Conservation (phyloP, 2,329 filamentous ascomycete species). For the Biscogniauxia sp. region DNA sequence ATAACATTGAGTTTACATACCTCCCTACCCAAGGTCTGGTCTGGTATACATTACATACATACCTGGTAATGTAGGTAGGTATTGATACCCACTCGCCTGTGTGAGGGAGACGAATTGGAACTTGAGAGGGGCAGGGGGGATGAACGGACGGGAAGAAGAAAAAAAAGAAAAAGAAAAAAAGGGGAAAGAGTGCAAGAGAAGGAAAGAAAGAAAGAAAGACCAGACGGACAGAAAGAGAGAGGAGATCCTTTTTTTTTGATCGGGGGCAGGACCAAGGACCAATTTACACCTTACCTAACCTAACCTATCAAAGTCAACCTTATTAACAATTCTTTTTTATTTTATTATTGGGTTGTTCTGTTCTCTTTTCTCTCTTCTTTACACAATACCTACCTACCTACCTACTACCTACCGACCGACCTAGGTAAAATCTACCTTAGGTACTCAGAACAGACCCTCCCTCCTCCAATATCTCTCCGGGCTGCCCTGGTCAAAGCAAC, state of each 20-base stretch:
- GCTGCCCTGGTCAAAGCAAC: constrained; percentile 11
- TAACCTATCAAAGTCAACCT: too few species aligned
- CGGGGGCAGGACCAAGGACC: constrained; percentile 8
- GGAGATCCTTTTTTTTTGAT: constrained; percentile 1
- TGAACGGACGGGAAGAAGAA: too few species aligned
- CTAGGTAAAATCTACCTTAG: constrained; percentile 9
- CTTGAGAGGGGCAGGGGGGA: too few species aligned
- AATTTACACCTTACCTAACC: constrained; percentile 9
- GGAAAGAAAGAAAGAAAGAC: too few species aligned
- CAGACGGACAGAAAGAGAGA: not conserved
- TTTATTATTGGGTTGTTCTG: not conserved
- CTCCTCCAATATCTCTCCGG: not conserved
- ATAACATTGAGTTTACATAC: too few species aligned
- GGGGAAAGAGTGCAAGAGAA: not conserved
- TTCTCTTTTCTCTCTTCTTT: constrained; percentile 2
- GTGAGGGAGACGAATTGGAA: not conserved
- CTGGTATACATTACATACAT: not conserved
- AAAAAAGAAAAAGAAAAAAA: not conserved
- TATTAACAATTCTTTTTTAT: not conserved
- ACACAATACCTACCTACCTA: not conserved
- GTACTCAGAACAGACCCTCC: constrained; percentile 7
- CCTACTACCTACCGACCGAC: not conserved
- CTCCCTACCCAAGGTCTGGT: too few species aligned
- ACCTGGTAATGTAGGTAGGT: not conserved
- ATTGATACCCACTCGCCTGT: not conserved